Conservation (phyloP, 1,284 basidiomycete genomes). For the Ceratobasidium sp. region DNA sequence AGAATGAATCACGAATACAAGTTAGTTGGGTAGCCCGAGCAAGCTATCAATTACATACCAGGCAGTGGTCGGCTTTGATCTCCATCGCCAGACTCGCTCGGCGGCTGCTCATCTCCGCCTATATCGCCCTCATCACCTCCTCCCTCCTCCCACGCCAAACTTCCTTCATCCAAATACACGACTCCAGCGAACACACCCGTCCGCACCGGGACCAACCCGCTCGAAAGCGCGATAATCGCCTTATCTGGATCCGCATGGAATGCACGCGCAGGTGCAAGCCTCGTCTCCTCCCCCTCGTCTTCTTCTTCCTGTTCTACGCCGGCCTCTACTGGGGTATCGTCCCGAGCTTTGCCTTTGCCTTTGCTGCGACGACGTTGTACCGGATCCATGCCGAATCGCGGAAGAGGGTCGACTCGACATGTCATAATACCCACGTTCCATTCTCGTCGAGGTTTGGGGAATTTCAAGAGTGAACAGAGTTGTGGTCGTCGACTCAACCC, state of each 20-base stretch:
- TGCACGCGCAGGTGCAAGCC: slow-evolving; percentile 24
- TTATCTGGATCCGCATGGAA: slow-evolving; percentile 41
- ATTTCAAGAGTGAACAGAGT: slow-evolving; percentile 12
- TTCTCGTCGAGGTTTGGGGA: slow-evolving; percentile 30
- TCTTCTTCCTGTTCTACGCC: slow-evolving; percentile 5
- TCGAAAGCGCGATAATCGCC: slow-evolving; percentile 42
- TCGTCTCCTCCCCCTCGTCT: slow-evolving; percentile 11
- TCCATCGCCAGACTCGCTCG: not conserved
- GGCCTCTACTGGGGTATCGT: not conserved
- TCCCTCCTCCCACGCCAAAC: slow-evolving; percentile 41
- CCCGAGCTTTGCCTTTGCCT: not conserved
- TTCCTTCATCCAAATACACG: slow-evolving; percentile 34
- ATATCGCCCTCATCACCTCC: not conserved
- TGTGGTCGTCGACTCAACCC: slow-evolving; percentile 16
- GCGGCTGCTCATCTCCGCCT: not conserved
- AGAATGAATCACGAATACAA: not conserved
- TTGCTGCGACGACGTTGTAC: not conserved
- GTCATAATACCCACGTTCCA: slow-evolving; percentile 45
- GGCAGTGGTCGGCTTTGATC: no score
- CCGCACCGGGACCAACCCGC: slow-evolving; percentile 35
- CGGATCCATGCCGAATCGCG: not conserved
- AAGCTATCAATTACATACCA: not conserved
- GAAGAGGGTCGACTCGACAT: slow-evolving; percentile 39
- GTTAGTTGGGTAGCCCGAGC: not conserved
- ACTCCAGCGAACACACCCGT: slow-evolving; percentile 31